These are phyloP conservation scores for Trichoderma polysporum DNA, from an alignment of 2,329 filamentous ascomycete species.

Conservation along the genomic window DNA sequence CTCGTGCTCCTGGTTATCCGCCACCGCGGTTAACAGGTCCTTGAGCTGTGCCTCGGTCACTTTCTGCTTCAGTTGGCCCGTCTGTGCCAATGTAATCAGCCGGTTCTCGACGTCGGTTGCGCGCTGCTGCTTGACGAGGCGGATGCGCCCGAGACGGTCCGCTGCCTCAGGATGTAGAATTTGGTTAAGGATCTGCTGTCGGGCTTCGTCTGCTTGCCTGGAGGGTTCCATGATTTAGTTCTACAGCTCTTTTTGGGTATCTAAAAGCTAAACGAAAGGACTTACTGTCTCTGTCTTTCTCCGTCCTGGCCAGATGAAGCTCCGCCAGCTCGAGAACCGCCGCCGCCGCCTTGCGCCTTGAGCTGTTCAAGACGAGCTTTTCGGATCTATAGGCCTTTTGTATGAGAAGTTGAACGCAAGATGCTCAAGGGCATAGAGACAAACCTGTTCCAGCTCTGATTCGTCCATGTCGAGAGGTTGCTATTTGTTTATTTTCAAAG, in stretches of 20 bases:
- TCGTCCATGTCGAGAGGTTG: constrained; percentile 41
- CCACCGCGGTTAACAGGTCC: constrained; percentile 80
- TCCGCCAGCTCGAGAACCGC: constrained; percentile 43
- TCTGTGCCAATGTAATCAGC: constrained; percentile 85
- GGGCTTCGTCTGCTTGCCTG: constrained; percentile 64
- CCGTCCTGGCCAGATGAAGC: constrained; percentile 45
- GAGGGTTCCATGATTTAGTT: neutral
- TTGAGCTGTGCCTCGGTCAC: constrained; percentile 93
- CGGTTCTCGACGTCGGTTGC: constrained; percentile 89
- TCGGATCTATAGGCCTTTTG: constrained; percentile 62
- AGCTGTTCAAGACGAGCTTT: constrained; percentile 92
- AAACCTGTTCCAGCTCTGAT: constrained; percentile 38
- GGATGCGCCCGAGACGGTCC: constrained; percentile 89
- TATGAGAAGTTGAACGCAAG: neutral
- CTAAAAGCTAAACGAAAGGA: neutral
- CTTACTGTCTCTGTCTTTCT: constrained; percentile 59
- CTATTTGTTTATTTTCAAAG: neutral
- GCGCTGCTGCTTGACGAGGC: constrained; percentile 90
- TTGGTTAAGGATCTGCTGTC: constrained; percentile 76
- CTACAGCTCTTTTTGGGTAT: neutral
- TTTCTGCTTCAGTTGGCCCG: constrained; percentile 81
- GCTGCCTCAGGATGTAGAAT: constrained; percentile 93
- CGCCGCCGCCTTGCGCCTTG: constrained; percentile 64
- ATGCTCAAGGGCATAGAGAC: constrained; percentile 19
- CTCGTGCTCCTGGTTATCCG: constrained; percentile 74